Evolutionary conservation across 164 flowering plant genomes (phyloP).

Genomic region (Berberis thunbergii): DNA sequence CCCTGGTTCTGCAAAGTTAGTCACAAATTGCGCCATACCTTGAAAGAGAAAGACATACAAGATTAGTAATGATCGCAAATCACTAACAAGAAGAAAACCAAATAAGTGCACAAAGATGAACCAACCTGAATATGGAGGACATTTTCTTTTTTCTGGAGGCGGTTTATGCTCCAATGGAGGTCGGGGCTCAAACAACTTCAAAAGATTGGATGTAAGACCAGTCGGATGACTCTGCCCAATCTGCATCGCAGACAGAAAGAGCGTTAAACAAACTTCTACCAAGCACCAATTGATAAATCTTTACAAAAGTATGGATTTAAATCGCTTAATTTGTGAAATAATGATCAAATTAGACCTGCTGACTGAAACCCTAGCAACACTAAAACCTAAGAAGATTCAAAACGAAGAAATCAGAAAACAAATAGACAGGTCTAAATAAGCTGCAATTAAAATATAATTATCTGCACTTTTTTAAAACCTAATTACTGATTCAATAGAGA

Average conservation of each 20-base stretch:
- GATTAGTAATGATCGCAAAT: not conserved
- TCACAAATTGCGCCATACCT: constrained; percentile 95
- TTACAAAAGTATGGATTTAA: too few relatives aligned
- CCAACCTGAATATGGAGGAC: constrained; percentile 75
- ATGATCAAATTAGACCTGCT: too few relatives aligned
- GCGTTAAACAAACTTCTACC: not conserved
- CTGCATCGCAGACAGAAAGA: constrained; percentile 28
- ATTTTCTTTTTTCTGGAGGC: constrained; percentile 92
- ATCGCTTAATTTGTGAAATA: too few relatives aligned
- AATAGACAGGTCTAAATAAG: too few relatives aligned
- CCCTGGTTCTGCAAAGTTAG: constrained; percentile 80
- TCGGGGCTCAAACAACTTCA: constrained; percentile 96
- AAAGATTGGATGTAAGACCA: constrained; percentile 76
- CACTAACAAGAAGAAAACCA: not conserved
- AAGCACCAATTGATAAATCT: not conserved
- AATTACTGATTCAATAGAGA: too few relatives aligned
- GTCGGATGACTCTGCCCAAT: constrained; percentile 99
- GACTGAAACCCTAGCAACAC: too few relatives aligned
- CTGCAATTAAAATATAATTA: too few relatives aligned
- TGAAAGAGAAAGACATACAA: not conserved
- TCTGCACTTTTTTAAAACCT: too few relatives aligned
- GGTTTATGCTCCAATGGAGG: constrained; percentile 88
- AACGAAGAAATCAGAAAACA: too few relatives aligned
- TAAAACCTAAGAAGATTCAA: too few relatives aligned
- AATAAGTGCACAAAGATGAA: not conserved